phyloP scores from a whole-genome alignment of 768 basidiomycete species.

The Grammothele lineata region DNA sequence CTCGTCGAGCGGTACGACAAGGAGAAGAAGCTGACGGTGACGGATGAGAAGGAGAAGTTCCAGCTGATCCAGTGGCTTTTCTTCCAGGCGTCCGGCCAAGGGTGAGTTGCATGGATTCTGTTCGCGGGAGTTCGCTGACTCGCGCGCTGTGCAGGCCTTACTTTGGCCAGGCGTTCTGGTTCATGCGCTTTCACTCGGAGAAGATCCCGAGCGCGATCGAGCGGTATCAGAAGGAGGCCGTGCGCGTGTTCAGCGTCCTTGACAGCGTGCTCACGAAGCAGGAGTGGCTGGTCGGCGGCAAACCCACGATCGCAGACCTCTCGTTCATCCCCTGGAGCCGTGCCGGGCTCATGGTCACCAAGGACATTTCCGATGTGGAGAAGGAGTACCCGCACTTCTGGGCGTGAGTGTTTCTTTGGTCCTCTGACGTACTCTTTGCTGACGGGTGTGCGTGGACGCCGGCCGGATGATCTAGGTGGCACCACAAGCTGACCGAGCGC shows the following conservation, averaged over 20 bases:
- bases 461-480: slow-evolving; percentile 16
- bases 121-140: neutral
- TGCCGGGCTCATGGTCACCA: slow-evolving; percentile 4
- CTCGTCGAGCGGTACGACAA: slow-evolving; percentile 42
- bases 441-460: neutral
- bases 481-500: slow-evolving; percentile 16
- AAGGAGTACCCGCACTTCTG: slow-evolving; percentile 19
- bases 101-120: slow-evolving; percentile 12
- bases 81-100: slow-evolving; percentile 33
- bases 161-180: slow-evolving; percentile 26
- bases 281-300: slow-evolving; percentile 25
- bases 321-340: slow-evolving; percentile 23
- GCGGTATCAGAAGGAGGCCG: slow-evolving; percentile 27
- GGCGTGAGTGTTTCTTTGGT: slow-evolving; percentile 10
- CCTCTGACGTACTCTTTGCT: neutral
- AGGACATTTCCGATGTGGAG: slow-evolving; percentile 12
- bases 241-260: slow-evolving; percentile 25
- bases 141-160: slow-evolving; percentile 18
- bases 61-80: slow-evolving; percentile 39
- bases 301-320: slow-evolving; percentile 24
- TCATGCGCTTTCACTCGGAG: slow-evolving; percentile 24
- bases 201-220: slow-evolving; percentile 26
- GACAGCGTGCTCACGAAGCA: slow-evolving; percentile 26
- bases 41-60: slow-evolving; percentile 13
- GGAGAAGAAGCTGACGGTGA: slow-evolving; percentile 30